Base-by-base conservation (phyloP, 2,329 filamentous ascomycete species). In the Penicillium freii region DNA sequence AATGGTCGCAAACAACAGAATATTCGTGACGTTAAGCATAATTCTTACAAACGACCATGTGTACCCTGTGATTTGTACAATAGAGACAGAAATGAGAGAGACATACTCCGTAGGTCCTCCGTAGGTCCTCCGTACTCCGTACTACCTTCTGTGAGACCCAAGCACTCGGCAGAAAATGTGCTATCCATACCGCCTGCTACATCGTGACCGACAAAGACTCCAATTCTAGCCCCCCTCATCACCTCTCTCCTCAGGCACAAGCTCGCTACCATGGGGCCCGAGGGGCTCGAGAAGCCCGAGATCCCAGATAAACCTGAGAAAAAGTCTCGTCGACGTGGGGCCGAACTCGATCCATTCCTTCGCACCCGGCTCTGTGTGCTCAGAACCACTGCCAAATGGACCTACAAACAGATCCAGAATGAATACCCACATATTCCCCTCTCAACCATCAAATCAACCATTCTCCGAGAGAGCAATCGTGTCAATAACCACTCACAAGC, bases 281-380 rank as follows among this genome's bases (percentile, higher is more conserved):
- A 52, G 39, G 50, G 50, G 27, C 39, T 52, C 39, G 39, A 52
- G 29, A 52, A 45, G 39, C 29, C 39, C 3, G 27, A 33, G 13
- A 52, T 11, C 5, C 39, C 50, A 23, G 29, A 52, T 17, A 34
- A 45, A n/a, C 17, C 39, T 11, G 50, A 52, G 50, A 52, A 52
- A 45, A 45, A 21, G 36, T 45, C 50, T 34, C 50, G 39, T 23
- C 50, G 50, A 34, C 50, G 50, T 36, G 50, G 50, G 50, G 50
- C 50, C 11, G 57, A 59, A 51, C 57, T 59, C 8, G 57, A 59
- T 40, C 57, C 57, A 9, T 59, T 39, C 21, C 48, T 59, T 31
- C 57, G 54, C 15, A 59, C 54, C 33, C 40, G 52, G 48, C 31
- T 59, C 23, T 56, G 53, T 39, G 57, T 50, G 43, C 52, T 59